These are phyloP conservation scores for Podila minutissima DNA, from an alignment of 192 early-diverging fungal species.

Conservation along the genomic window DNA sequence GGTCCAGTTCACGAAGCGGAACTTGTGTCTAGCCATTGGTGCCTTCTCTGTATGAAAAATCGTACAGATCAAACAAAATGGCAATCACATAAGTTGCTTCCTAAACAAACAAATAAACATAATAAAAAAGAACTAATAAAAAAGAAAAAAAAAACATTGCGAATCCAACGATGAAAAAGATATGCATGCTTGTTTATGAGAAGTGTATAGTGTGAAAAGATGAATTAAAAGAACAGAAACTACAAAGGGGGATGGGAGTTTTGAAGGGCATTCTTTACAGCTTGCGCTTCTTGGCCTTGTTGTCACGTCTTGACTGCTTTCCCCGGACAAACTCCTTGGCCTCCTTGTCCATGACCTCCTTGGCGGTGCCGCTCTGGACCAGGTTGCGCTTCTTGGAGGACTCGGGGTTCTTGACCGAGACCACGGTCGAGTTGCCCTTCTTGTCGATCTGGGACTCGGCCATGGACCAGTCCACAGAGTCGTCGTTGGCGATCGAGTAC, in stretches of 20 bases:
- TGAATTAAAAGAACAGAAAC: neutral
- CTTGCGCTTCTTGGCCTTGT: slow-evolving; percentile 44
- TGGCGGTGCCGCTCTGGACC: slow-evolving; percentile 54
- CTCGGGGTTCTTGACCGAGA: slow-evolving; percentile 79
- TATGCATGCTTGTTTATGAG: neutral
- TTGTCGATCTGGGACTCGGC: slow-evolving; percentile 74
- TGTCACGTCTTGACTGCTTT: slow-evolving; percentile 46
- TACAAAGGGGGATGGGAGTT: neutral
- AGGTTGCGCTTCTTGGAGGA: slow-evolving; percentile 64
- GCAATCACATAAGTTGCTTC: neutral
- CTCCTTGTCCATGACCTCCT: slow-evolving; percentile 58
- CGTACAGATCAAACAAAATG: neutral
- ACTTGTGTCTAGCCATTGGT: slow-evolving; percentile 87
- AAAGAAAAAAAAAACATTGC: neutral
- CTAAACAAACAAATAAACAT: neutral
- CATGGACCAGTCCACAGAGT: slow-evolving; percentile 75
- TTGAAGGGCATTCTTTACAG: slow-evolving; percentile 4
- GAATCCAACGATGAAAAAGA: neutral
- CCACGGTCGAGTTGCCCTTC: slow-evolving; percentile 67
- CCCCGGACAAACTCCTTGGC: slow-evolving; percentile 43
- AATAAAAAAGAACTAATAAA: neutral
- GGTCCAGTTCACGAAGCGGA: slow-evolving; percentile 85
- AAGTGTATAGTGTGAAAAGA: neutral
- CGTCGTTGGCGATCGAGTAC: slow-evolving; percentile 25
- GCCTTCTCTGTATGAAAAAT: slow-evolving; percentile 60